phyloP scores from a whole-genome alignment of 2,329 filamentous ascomycete genomes.

The Cytospora piceae region DNA sequence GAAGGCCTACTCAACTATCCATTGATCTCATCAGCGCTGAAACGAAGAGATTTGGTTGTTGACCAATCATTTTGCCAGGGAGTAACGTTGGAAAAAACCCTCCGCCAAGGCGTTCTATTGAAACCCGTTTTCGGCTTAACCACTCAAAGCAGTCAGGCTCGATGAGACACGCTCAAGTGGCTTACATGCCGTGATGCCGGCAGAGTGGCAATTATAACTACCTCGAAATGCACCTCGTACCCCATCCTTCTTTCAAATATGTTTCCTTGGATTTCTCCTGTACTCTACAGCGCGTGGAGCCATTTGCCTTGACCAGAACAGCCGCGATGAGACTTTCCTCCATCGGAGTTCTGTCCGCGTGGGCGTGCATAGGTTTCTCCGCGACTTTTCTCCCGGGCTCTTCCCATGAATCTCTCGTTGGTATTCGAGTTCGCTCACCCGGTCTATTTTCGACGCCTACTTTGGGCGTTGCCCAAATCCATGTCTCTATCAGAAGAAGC shows the following conservation, averaged over 20 bases:
- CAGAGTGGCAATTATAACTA: not conserved
- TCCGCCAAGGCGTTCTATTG: not conserved
- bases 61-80: not conserved
- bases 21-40: too few relatives aligned
- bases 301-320: not conserved
- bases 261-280: not conserved
- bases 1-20: not conserved
- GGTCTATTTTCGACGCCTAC: not conserved
- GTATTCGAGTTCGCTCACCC: not conserved
- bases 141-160: not conserved
- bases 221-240: not conserved
- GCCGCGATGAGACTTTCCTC: not conserved
- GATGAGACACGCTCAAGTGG: not conserved
- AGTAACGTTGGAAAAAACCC: not conserved
- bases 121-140: not conserved
- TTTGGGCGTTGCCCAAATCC: not conserved
- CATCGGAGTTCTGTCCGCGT: not conserved
- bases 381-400: not conserved
- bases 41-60: too few relatives aligned
- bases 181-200: not conserved
- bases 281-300: not conserved
- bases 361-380: not conserved
- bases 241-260: not conserved
- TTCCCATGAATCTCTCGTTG: too few relatives aligned
- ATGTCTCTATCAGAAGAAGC: constrained; percentile 2